Percentiles rank a stretch among this genome's conserved stretches.
These are phyloP conservation scores for Tetrapisispora taiwanensis DNA, from an alignment of 805 yeast genomes.

Conservation along the genomic window DNA sequence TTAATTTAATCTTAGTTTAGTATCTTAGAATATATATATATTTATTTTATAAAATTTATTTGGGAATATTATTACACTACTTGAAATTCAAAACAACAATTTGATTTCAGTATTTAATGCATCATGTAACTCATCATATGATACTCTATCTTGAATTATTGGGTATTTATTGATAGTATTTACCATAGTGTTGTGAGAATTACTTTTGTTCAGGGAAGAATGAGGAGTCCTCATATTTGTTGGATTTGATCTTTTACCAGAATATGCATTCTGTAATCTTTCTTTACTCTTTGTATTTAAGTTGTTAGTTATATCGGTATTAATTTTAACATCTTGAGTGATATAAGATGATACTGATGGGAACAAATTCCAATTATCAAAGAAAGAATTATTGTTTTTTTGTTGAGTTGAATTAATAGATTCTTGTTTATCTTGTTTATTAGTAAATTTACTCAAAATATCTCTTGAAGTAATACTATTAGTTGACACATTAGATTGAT, in stretches of 20 bases:
- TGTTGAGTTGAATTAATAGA: not conserved
- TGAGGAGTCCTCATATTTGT: not conserved
- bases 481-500: not conserved
- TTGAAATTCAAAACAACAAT: not conserved
- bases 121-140: constrained; percentile 21
- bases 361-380: constrained; percentile 15
- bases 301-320: not conserved
- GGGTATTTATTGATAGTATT: constrained; percentile 5
- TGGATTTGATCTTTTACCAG: not conserved
- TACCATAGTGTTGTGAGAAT: not conserved
- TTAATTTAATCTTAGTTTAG: not conserved
- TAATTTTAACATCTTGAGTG: not conserved
- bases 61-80: not conserved
- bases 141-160: constrained; percentile 11
- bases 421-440: not conserved
- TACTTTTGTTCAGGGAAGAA: not conserved
- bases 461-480: constrained; percentile 8
- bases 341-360: constrained; percentile 4
- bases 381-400: constrained; percentile 7
- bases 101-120: constrained; percentile 24
- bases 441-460: constrained; percentile 6
- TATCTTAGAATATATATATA: not conserved
- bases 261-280: not conserved
- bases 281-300: not conserved
- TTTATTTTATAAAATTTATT: not conserved